phyloP scores from a whole-genome alignment of 2,329 filamentous ascomycete genomes.

The Colletotrichum godetiae region DNA sequence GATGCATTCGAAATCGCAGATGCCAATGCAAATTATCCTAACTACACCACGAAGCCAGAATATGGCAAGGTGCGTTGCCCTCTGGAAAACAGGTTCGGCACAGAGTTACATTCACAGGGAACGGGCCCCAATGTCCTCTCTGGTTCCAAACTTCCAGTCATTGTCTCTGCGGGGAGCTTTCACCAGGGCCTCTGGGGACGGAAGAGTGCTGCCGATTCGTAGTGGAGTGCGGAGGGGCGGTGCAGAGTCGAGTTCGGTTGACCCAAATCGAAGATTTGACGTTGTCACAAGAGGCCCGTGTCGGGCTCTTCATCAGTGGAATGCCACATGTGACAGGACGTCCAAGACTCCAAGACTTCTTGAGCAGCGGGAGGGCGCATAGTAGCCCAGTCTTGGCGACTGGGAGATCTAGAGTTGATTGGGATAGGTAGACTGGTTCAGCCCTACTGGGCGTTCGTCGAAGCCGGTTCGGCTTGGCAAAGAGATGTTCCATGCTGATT shows the following conservation, averaged over 20 bases:
- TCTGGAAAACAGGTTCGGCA: no score
- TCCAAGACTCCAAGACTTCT: background rate
- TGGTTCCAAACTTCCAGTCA: background rate
- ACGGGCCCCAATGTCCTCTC: background rate
- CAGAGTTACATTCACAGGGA: no score
- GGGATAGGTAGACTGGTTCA: constrained; percentile 1
- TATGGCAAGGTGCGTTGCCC: no score
- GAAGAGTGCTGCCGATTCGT: background rate
- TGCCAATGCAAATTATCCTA: no score
- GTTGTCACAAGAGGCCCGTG: background rate
- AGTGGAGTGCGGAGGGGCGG: constrained; percentile 13
- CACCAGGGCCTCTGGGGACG: constrained; percentile 1
- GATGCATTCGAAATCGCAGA: no score
- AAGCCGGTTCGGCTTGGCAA: constrained; percentile 11
- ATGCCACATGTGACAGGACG: background rate
- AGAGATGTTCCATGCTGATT: background rate
- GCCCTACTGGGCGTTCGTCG: constrained; percentile 14
- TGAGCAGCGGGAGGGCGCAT: background rate
- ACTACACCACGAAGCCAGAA: no score
- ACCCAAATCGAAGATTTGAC: background rate
- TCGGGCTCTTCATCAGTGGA: background rate
- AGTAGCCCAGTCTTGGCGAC: constrained; percentile 6
- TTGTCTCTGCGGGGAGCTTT: constrained; percentile 1
- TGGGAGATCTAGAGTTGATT: background rate
- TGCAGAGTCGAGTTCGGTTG: background rate